phyloP scores from a whole-genome alignment of 768 basidiomycete genomes.

The Tulasnella sp. region DNA sequence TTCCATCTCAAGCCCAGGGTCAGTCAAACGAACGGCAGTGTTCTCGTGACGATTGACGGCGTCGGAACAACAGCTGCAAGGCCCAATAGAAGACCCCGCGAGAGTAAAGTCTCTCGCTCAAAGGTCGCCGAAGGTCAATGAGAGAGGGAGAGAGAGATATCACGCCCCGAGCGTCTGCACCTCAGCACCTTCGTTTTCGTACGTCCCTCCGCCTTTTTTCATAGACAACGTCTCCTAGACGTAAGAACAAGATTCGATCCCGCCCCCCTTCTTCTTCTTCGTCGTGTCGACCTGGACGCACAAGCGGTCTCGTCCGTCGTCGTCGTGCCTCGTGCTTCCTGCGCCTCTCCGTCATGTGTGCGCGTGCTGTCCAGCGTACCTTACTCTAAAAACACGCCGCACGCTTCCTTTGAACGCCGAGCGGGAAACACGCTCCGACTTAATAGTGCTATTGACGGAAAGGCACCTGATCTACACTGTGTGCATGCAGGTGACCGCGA shows the following conservation, averaged over 20 bases:
- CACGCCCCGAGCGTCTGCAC: neutral
- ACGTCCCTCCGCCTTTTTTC: neutral
- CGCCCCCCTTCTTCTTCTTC: neutral
- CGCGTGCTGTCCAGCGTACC: no score
- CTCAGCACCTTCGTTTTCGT: neutral
- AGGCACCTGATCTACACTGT: neutral
- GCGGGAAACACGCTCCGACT: neutral
- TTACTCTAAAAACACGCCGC: neutral
- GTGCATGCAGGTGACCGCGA: neutral
- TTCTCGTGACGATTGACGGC: neutral
- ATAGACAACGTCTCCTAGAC: neutral
- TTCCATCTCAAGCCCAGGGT: neutral
- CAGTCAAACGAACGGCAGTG: no score
- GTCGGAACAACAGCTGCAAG: neutral
- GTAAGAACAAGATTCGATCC: neutral
- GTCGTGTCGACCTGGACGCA: neutral
- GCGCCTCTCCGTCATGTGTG: neutral
- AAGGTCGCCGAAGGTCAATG: neutral
- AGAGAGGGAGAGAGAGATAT: no score
- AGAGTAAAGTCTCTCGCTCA: neutral
- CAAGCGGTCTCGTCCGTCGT: neutral
- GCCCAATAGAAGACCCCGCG: neutral
- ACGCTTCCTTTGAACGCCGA: neutral
- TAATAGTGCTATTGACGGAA: neutral
- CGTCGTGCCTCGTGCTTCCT: neutral